These are phyloP conservation scores for Fusarium sp. DNA, from an alignment of 2,329 filamentous ascomycete species.

Conservation along the genomic window DNA sequence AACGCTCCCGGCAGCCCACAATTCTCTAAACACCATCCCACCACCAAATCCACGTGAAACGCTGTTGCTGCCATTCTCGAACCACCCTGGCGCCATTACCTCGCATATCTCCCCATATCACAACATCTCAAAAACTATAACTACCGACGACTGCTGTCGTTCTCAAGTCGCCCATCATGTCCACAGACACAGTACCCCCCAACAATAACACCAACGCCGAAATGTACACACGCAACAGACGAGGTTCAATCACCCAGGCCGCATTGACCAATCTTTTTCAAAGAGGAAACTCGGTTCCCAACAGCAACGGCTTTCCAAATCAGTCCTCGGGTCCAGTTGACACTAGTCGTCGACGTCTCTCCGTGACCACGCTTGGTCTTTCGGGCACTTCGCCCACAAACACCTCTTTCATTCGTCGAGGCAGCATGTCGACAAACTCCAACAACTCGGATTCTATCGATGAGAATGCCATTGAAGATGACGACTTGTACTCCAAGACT, in stretches of 20 bases:
- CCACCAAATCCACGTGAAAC: constrained; percentile 40
- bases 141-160: constrained; percentile 35
- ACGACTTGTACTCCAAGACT: constrained; percentile 65
- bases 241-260: constrained; percentile 65
- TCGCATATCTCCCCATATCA: constrained; percentile 35
- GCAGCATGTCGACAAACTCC: constrained; percentile 73
- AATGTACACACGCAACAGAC: constrained; percentile 59
- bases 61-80: constrained; percentile 37
- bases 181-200: constrained; percentile 45
- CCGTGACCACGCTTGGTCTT: constrained; percentile 78
- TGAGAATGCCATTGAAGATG: constrained; percentile 78
- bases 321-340: constrained; percentile 56
- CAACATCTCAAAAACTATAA: constrained; percentile 42
- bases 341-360: constrained; percentile 73
- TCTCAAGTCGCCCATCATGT: constrained; percentile 41
- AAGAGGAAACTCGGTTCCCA: constrained; percentile 62
- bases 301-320: constrained; percentile 54
- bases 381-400: constrained; percentile 74
- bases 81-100: constrained; percentile 42
- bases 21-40: constrained; percentile 26
- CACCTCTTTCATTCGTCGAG: constrained; percentile 65
- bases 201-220: constrained; percentile 45
- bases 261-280: constrained; percentile 68
- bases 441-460: constrained; percentile 70
- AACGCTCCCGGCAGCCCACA: constrained; percentile 33